Percentiles rank a stretch among this genome's conserved stretches.
These are phyloP conservation scores for Trichoderma cornu-damae DNA, from an alignment of 2,329 filamentous ascomycete genomes.

Conservation along the genomic window DNA sequence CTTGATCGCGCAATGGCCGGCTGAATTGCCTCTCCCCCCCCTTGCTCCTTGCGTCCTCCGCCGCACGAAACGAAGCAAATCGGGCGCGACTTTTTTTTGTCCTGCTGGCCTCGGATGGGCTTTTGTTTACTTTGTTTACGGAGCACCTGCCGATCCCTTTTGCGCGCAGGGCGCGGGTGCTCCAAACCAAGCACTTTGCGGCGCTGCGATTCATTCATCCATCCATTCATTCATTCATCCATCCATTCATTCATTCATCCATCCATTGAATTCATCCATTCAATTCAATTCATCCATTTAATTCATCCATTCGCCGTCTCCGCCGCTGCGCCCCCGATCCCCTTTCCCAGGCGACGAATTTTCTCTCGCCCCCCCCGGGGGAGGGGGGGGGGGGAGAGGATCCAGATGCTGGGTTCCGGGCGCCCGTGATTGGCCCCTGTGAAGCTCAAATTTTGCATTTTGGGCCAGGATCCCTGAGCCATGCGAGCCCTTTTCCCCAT, in stretches of 20 bases:
- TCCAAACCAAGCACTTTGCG: not conserved
- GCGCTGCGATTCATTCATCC: not conserved
- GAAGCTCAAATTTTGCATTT: conserved; percentile 16
- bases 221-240: too few species aligned
- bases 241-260: too few species aligned
- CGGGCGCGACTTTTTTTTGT: not conserved
- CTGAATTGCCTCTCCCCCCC: not conserved
- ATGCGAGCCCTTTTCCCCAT: not conserved
- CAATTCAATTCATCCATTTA: too few species aligned
- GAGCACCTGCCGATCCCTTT: too few species aligned
- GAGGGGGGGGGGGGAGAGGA: too few species aligned
- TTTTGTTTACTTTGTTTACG: not conserved
- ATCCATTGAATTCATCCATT: too few species aligned
- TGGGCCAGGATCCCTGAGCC: conserved; percentile 12
- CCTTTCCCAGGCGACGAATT: conserved; percentile 17
- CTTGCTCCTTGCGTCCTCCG: not conserved
- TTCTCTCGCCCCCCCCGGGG: too few species aligned
- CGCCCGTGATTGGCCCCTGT: conserved; percentile 13
- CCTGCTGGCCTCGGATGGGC: not conserved
- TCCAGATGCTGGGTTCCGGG: conserved; percentile 1
- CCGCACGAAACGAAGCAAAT: not conserved
- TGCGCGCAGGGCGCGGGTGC: not conserved
- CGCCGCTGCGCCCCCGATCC: conserved; percentile 11
- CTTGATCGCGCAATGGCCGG: not conserved
- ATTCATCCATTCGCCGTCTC: conserved; percentile 2